These are phyloP conservation scores for Kazachstania martiniae DNA, from an alignment of 805 yeast genomes.

Conservation along the genomic window DNA sequence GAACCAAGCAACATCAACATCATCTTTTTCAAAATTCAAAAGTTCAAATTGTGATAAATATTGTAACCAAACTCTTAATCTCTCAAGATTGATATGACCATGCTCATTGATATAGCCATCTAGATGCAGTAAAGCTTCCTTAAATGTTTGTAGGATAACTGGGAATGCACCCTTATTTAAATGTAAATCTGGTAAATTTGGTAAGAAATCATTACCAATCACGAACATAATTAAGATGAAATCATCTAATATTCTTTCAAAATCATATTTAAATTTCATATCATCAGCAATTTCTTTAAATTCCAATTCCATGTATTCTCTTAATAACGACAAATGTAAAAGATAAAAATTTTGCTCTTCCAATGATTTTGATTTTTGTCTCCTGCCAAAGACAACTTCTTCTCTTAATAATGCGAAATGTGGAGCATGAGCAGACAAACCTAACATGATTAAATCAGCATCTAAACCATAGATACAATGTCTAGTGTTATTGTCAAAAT, in stretches of 20 bases:
- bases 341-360: conserved; percentile 73
- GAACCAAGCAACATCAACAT: conserved; percentile 85
- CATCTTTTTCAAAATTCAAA: conserved; percentile 74
- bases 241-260: conserved; percentile 87
- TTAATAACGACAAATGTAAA: conserved; percentile 72
- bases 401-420: conserved; percentile 90
- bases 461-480: conserved; percentile 94
- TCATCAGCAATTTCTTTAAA: conserved; percentile 59
- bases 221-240: conserved; percentile 86
- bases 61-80: conserved; percentile 68
- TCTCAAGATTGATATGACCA: conserved; percentile 68
- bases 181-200: conserved; percentile 88
- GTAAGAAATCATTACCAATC: conserved; percentile 96
- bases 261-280: conserved; percentile 57
- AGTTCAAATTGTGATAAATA: conserved; percentile 70
- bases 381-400: conserved; percentile 80
- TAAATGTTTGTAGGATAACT: conserved; percentile 78
- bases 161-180: conserved; percentile 96
- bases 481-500: conserved; percentile 68
- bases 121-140: conserved; percentile 55
- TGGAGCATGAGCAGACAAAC: conserved; percentile 87
- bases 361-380: conserved; percentile 35
- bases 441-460: conserved; percentile 92
- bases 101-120: conserved; percentile 80
- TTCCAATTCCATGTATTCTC: conserved; percentile 87